Conservation (phyloP, 441 rosid genomes). For the Populus hybrid region DNA sequence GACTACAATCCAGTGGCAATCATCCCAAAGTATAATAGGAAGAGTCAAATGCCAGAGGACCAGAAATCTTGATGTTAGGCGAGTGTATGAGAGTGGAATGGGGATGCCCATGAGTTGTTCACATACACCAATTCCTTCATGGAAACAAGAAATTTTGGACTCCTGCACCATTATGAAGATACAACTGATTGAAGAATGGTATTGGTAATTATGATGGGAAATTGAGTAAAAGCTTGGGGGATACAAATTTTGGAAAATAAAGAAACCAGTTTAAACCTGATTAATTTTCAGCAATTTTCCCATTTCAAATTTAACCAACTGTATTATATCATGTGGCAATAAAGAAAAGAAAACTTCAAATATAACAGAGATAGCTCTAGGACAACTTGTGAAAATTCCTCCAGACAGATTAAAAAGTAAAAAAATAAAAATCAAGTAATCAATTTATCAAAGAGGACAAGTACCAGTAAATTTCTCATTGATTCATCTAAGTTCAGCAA, state of each 20-base stretch:
- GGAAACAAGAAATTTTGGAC: conserved; percentile 65
- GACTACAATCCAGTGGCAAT: conserved; percentile 95
- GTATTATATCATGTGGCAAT: background rate
- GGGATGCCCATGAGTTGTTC: conserved; percentile 85
- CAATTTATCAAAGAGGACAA: conserved; percentile 12
- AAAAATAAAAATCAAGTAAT: background rate
- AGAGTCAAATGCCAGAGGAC: conserved; percentile 95
- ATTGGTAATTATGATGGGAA: background rate
- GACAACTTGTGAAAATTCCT: background rate
- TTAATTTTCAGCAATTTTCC: background rate
- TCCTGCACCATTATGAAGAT: conserved; percentile 40
- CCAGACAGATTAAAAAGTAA: background rate
- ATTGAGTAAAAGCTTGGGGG: background rate
- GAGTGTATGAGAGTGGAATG: conserved; percentile 87
- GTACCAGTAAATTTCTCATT: conserved; percentile 64
- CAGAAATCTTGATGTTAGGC: conserved; percentile 89
- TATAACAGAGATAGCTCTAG: background rate
- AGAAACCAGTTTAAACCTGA: background rate
- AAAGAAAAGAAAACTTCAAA: background rate
- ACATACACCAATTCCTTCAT: conserved; percentile 81
- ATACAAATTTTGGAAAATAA: background rate
- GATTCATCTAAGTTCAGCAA: conserved; percentile 67
- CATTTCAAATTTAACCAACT: background rate
- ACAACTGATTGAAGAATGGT: background rate
- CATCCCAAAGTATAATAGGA: conserved; percentile 94